A percentile compares a stretch with the other conserved stretches of the same genome.
phyloP scores from a whole-genome alignment of 1,284 basidiomycete species.

The Athelia sp. region DNA sequence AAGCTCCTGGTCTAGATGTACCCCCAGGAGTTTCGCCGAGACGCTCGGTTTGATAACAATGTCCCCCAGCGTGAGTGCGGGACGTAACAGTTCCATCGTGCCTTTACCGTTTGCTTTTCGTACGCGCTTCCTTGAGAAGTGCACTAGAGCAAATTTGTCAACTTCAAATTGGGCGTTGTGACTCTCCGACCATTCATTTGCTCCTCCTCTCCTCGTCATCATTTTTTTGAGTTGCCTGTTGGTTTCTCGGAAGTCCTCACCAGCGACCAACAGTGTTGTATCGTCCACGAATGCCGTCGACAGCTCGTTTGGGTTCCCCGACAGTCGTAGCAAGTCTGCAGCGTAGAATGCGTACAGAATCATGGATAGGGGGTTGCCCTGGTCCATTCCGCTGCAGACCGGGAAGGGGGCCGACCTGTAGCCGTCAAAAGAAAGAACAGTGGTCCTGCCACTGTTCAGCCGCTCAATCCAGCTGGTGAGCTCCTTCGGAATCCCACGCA shows the following conservation, averaged over 20 bases:
- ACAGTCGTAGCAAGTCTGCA: conserved; percentile 12
- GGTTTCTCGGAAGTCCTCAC: background rate
- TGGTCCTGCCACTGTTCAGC: conserved; percentile 14
- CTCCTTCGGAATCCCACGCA: conserved; percentile 19
- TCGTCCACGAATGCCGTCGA: conserved; percentile 13
- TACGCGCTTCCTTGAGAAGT: conserved; percentile 7
- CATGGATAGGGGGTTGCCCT: conserved; percentile 22
- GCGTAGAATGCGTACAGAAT: conserved; percentile 19
- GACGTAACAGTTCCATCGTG: background rate
- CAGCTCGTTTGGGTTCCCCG: background rate
- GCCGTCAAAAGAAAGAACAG: conserved; percentile 24
- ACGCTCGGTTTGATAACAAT: conserved; percentile 7
- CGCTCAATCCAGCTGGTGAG: conserved; percentile 14
- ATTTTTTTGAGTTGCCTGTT: conserved; percentile 4
- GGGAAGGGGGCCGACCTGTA: conserved; percentile 16
- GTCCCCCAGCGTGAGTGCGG: background rate
- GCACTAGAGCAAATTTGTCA: conserved; percentile 14
- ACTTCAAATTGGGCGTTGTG: conserved; percentile 10
- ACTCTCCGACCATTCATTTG: conserved; percentile 7
- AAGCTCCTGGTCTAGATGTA: conserved; percentile 29
- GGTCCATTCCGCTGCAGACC: conserved; percentile 22
- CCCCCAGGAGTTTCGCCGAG: conserved; percentile 27
- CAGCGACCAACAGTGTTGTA: conserved; percentile 1
- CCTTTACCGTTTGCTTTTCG: conserved; percentile 2
- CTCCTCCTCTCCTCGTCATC: conserved; percentile 8